phyloP scores from a whole-genome alignment of 163 green algal species.

The Chloromonas sp. region DNA sequence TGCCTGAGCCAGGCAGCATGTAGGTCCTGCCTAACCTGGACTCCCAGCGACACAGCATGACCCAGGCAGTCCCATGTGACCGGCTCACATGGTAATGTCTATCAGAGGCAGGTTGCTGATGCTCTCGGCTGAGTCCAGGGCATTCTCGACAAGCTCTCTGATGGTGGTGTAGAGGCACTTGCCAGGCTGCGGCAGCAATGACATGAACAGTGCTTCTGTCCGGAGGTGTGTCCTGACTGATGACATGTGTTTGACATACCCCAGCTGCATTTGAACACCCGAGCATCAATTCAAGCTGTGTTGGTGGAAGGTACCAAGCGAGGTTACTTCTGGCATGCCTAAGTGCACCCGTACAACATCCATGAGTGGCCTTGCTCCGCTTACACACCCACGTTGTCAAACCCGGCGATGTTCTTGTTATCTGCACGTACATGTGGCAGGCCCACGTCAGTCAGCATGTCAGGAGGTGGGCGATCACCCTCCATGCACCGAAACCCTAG shows the following conservation, averaged over 20 bases:
- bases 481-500: no score
- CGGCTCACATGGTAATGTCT: constrained; percentile 73
- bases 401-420: constrained; percentile 98
- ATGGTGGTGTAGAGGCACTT: constrained; percentile 97
- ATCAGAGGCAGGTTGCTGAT: constrained; percentile 75
- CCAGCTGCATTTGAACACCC: not conserved
- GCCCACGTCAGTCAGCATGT: no score
- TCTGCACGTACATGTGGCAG: constrained; percentile 38
- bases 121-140: constrained; percentile 79
- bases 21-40: no score
- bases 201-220: not conserved
- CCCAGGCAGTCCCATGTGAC: no score
- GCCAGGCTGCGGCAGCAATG: constrained; percentile 62
- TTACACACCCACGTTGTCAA: constrained; percentile 82
- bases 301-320: not conserved
- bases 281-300: not conserved
- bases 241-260: not conserved
- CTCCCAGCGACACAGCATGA: no score
- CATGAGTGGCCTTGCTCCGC: no score
- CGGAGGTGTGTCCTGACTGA: not conserved
- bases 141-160: constrained; percentile 89
- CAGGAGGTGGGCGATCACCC: no score
- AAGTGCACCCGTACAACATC: no score
- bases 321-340: no score
- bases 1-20: no score